phyloP scores from a whole-genome alignment of 192 early-diverging fungal genomes.

The Entomortierella parvispora region DNA sequence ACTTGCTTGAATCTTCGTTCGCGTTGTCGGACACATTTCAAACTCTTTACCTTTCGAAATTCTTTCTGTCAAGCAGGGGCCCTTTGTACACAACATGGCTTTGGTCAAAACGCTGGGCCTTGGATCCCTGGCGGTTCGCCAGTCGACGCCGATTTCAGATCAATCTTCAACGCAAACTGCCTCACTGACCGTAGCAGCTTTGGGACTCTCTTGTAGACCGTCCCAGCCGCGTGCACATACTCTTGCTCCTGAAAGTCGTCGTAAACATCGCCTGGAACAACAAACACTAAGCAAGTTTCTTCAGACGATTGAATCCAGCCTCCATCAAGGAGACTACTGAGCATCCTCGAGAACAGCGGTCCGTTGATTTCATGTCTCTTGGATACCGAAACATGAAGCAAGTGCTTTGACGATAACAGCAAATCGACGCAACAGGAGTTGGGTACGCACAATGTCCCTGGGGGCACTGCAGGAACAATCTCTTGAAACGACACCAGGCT shows the following conservation, averaged over 20 bases:
- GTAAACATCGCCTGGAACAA: slow-evolving; percentile 23
- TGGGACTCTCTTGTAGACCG: slow-evolving; percentile 3
- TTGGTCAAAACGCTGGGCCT: too few species aligned
- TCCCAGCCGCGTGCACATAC: slow-evolving; percentile 5
- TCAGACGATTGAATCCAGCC: slow-evolving; percentile 1
- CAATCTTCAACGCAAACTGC: slow-evolving; percentile 2
- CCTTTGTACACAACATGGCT: too few species aligned
- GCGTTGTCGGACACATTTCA: too few species aligned
- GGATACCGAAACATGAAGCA: slow-evolving; percentile 20
- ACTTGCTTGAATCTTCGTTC: too few species aligned
- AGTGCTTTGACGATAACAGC: slow-evolving; percentile 1
- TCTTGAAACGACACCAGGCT: not conserved
- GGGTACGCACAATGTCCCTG: slow-evolving; percentile 7
- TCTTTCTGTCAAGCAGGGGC: too few species aligned
- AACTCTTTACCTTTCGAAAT: too few species aligned
- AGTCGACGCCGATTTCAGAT: slow-evolving; percentile 1
- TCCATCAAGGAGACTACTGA: slow-evolving; percentile 6
- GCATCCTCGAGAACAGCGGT: slow-evolving; percentile 15
- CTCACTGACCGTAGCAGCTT: not conserved
- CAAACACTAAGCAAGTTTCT: slow-evolving; percentile 21
- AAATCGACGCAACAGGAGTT: slow-evolving; percentile 20
- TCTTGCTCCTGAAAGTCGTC: slow-evolving; percentile 16
- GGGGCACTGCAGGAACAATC: not conserved
- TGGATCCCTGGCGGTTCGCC: slow-evolving; percentile 2
- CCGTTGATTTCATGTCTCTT: slow-evolving; percentile 15